phyloP scores from a whole-genome alignment of 768 basidiomycete species.

The Xanthoconium purpureum region DNA sequence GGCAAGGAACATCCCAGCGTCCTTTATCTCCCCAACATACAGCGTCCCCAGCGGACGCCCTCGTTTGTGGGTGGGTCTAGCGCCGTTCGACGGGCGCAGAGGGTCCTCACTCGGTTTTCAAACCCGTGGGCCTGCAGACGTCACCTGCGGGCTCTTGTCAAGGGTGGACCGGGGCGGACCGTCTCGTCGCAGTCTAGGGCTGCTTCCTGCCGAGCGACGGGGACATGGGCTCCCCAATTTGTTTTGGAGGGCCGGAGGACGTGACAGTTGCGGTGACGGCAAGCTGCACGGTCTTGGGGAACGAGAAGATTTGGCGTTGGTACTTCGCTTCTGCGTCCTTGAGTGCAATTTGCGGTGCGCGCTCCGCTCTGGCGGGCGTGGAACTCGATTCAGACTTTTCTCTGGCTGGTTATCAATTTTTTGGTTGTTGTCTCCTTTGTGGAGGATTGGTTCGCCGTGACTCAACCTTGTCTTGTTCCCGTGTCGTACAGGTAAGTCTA shows the following conservation, averaged over 20 bases:
- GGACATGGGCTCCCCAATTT: no score
- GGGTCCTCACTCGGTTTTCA: no score
- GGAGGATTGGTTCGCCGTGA: neutral
- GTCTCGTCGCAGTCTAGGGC: neutral
- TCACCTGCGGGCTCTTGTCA: neutral
- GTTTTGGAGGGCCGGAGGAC: neutral
- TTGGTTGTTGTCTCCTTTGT: constrained; percentile 8
- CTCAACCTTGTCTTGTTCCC: no score
- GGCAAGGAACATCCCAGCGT: constrained; percentile 28
- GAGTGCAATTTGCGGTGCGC: neutral
- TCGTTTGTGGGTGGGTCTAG: neutral
- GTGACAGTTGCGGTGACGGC: neutral
- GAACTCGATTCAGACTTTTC: constrained; percentile 36
- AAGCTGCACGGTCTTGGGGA: constrained; percentile 8
- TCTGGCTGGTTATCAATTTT: constrained; percentile 24
- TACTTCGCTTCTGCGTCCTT: neutral
- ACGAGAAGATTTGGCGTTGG: neutral
- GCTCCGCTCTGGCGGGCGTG: constrained; percentile 14
- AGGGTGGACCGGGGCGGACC: no score
- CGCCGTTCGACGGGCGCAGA: neutral
- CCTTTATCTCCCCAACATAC: constrained; percentile 12
- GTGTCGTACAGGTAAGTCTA: no score
- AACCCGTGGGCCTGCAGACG: neutral
- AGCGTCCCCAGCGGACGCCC: constrained; percentile 14
- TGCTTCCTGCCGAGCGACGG: no score